Conservation (phyloP, 2,329 filamentous ascomycete genomes). For the Ascomycota sp. region DNA sequence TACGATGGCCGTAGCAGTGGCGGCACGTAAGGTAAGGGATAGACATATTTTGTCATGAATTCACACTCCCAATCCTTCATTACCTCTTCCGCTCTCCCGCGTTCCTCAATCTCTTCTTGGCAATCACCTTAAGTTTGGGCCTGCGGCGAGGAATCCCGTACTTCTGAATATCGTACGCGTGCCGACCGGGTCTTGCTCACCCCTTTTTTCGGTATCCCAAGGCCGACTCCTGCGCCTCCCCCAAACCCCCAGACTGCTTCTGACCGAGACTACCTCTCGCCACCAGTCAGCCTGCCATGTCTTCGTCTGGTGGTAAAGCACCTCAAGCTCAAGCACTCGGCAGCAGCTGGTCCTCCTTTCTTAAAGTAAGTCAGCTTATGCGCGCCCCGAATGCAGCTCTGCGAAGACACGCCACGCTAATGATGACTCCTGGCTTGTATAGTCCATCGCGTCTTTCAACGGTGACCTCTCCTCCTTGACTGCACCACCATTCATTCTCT, state of each 20-base stretch:
- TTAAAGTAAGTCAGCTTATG: slow-evolving; percentile 30
- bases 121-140: neutral
- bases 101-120: neutral
- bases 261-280: no score
- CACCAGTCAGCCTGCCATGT: slow-evolving; percentile 9
- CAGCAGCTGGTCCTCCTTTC: slow-evolving; percentile 30
- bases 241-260: neutral
- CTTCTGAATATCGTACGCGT: no score
- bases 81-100: neutral
- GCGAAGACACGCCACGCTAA: no score
- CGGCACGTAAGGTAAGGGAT: no score
- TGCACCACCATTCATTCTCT: slow-evolving; percentile 66
- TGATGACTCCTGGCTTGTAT: neutral
- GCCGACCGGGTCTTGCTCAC: no score
- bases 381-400: no score
- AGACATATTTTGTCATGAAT: no score
- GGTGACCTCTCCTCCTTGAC: slow-evolving; percentile 66
- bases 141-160: neutral
- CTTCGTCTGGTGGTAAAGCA: slow-evolving; percentile 7
- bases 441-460: slow-evolving; percentile 65
- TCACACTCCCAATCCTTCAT: neutral
- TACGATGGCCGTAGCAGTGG: no score
- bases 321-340: slow-evolving; percentile 17
- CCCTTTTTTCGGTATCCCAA: neutral
- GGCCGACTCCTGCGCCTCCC: neutral